Conservation (phyloP, 768 basidiomycete genomes). For the Amylocystis lapponica region DNA sequence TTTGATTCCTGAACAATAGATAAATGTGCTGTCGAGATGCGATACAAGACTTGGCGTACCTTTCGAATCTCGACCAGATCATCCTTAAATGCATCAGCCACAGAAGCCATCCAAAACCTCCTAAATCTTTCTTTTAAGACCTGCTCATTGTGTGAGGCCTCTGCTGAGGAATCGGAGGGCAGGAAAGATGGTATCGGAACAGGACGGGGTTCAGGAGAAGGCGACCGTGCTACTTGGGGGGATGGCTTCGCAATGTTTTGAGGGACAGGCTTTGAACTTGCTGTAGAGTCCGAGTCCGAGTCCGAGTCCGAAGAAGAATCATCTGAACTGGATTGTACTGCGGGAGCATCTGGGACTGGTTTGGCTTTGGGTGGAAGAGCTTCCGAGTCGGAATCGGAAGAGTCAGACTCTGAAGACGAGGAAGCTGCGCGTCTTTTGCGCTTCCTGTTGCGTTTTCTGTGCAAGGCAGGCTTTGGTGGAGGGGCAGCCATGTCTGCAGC, state of each 20-base stretch:
- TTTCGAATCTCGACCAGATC: slow-evolving; percentile 83
- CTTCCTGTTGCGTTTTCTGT: slow-evolving; percentile 27
- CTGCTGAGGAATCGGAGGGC: slow-evolving; percentile 26
- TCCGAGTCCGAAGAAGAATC: slow-evolving; percentile 14
- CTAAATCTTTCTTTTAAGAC: slow-evolving; percentile 62
- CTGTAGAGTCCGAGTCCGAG: too few species aligned
- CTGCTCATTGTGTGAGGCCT: slow-evolving; percentile 40
- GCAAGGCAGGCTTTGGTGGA: slow-evolving; percentile 15
- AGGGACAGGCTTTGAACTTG: slow-evolving; percentile 1
- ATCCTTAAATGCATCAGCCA: slow-evolving; percentile 77
- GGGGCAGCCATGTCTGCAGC: slow-evolving; percentile 9
- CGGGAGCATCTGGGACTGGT: slow-evolving; percentile 5
- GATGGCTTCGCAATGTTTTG: slow-evolving; percentile 1
- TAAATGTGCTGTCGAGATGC: not conserved
- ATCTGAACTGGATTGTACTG: slow-evolving; percentile 4
- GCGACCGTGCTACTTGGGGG: slow-evolving; percentile 15
- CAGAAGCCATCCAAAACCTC: slow-evolving; percentile 83
- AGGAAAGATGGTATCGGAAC: slow-evolving; percentile 53
- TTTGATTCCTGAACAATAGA: slow-evolving; percentile 49
- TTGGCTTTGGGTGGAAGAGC: not conserved
- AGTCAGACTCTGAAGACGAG: slow-evolving; percentile 22
- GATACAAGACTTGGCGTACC: slow-evolving; percentile 34
- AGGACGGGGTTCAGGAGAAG: slow-evolving; percentile 28
- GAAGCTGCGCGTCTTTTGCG: slow-evolving; percentile 29
- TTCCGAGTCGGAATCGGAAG: slow-evolving; percentile 18